A percentile compares a stretch with the other conserved stretches of the same genome.
These are phyloP conservation scores for Venturia nashicola DNA, from an alignment of 2,329 filamentous ascomycete genomes.

Conservation along the genomic window DNA sequence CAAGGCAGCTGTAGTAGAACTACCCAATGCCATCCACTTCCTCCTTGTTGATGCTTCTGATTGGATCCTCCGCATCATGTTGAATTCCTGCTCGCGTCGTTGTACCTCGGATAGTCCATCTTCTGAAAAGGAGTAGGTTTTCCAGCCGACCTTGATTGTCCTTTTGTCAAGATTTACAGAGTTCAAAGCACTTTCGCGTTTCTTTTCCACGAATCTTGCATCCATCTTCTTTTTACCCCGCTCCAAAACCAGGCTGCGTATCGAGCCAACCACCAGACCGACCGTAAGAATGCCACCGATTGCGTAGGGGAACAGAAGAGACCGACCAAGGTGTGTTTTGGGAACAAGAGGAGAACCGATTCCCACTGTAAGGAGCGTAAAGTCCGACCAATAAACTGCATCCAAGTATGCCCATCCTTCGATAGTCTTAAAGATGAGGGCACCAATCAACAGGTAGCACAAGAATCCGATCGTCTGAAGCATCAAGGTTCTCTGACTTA, in stretches of 20 bases:
- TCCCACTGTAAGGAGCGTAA: conserved; percentile 43
- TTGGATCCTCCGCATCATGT: conserved; percentile 29
- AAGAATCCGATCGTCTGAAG: conserved; percentile 39
- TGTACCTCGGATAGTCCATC: conserved; percentile 26
- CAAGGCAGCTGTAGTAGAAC: conserved; percentile 26
- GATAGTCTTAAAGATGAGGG: conserved; percentile 33
- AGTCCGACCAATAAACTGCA: conserved; percentile 43
- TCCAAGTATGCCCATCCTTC: conserved; percentile 43
- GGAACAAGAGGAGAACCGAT: conserved; percentile 39
- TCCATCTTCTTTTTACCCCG: conserved; percentile 38
- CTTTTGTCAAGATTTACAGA: conserved; percentile 26
- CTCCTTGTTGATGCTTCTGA: conserved; percentile 22
- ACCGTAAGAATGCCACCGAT: conserved; percentile 42
- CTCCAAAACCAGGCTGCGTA: conserved; percentile 37
- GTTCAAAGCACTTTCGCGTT: conserved; percentile 29
- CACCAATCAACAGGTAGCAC: conserved; percentile 35
- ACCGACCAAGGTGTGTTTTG: conserved; percentile 35
- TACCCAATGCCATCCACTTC: conserved; percentile 27
- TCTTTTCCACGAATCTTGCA: conserved; percentile 37
- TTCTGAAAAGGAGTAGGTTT: conserved; percentile 26
- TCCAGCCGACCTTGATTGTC: conserved; percentile 32
- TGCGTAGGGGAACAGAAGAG: conserved; percentile 41
- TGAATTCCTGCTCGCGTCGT: conserved; percentile 36
- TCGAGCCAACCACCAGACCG: conserved; percentile 43
- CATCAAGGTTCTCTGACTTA: conserved; percentile 44